Conservation (phyloP, 768 basidiomycete species). For the Tulasnella sp. region DNA sequence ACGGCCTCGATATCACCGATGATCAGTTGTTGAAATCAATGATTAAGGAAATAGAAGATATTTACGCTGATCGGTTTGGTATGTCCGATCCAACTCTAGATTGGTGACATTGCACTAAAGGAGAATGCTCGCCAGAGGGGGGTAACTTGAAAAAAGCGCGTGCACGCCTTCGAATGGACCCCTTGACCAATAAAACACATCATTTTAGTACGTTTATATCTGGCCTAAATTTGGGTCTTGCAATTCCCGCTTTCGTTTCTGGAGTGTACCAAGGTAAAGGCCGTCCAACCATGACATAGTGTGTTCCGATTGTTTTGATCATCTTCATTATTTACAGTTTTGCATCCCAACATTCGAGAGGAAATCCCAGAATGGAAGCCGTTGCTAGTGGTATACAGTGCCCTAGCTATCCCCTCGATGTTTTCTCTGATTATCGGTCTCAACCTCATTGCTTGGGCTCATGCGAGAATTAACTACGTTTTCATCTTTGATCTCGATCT, state of each 20-base stretch:
- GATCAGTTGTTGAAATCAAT: constrained; percentile 37
- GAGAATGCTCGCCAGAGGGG: constrained; percentile 29
- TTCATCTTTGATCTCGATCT: constrained; percentile 78
- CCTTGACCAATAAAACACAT: constrained; percentile 39
- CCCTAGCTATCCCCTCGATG: constrained; percentile 57
- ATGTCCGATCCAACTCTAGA: constrained; percentile 22
- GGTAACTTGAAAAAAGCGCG: constrained; percentile 74
- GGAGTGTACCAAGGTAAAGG: constrained; percentile 52
- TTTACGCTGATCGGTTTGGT: constrained; percentile 72
- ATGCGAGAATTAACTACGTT: constrained; percentile 75
- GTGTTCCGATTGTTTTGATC: neutral
- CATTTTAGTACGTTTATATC: constrained; percentile 63
- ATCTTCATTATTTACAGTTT: constrained; percentile 31
- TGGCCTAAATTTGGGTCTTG: constrained; percentile 58
- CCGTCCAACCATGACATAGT: neutral
- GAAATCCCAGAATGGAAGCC: constrained; percentile 56
- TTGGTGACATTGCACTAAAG: constrained; percentile 2
- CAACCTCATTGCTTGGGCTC: constrained; percentile 71
- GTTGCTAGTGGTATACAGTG: constrained; percentile 65
- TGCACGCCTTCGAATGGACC: constrained; percentile 43
- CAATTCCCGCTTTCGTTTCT: constrained; percentile 49
- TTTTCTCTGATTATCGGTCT: constrained; percentile 66
- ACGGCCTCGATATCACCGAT: constrained; percentile 6
- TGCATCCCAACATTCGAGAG: constrained; percentile 37
- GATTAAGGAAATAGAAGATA: constrained; percentile 60